Evolutionary conservation across 306 rosid genomes (phyloP), one percentile per base, ranked within the genome.

Genomic region (Dryas drummondii): DNA sequence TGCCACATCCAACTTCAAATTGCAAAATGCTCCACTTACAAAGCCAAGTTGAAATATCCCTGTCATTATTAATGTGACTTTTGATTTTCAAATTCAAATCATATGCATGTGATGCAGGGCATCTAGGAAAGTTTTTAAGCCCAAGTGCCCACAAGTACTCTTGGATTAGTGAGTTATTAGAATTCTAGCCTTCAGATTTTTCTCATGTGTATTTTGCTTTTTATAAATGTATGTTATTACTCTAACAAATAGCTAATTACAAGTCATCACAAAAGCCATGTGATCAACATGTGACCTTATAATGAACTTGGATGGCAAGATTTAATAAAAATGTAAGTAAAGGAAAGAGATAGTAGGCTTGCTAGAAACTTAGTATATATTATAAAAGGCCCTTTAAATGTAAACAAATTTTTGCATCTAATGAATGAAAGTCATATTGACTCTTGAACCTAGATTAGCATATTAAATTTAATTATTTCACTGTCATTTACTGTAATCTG

Each of bases 11-110:
- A 32, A 32, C 37, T 32, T 32, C 37, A 32, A 58, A 26, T 5
- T 22, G 14, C 63, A 26, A 40, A 66, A 17, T 41, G 68, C 61
- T 72, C 63, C 69, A 66, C n/a, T 72, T 67, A 65, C 62, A 63
- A 22, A 57, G 48, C n/a, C 47, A 40, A 53, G 63, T 53, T 40
- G 4, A 54, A 55, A 44, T 26, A 7, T 55, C 65, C 27, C n/a
- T 1, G 3, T 55, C 17, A 63, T 8, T 6, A 8, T 42, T 10
- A 63, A 11, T 32, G 37, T 2, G 3, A 32, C 37, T 70, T 9
- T 52, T 16, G 50, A 16, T 74, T 63, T 74, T 17, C 66, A 70
- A 41, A 70, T 70, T 5, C 7, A 16, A 16, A 37, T 53, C 41
- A 70, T 54, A 45, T 14, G 48, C 48, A 5, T 41, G 12, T 54